A percentile compares a stretch with the other conserved stretches of the same genome.
These are phyloP conservation scores for Hyaloscypha finlandica DNA, from an alignment of 495 filamentous ascomycete genomes.

Conservation along the genomic window DNA sequence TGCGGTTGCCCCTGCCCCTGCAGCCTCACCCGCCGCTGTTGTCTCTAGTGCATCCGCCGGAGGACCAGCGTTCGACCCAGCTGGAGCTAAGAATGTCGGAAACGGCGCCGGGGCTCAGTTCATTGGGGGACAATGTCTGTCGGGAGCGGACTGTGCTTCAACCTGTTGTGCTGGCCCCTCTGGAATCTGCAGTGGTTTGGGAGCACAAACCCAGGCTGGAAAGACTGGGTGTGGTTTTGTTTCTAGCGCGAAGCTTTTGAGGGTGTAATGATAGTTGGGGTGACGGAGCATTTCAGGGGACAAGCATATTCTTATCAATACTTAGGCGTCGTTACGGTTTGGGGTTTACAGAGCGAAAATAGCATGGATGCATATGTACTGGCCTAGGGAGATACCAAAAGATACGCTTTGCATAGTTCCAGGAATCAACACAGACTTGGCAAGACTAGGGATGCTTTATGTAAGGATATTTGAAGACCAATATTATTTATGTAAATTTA, in stretches of 20 bases:
- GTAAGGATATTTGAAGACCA: too few species aligned
- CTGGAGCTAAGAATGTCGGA: conserved; percentile 40
- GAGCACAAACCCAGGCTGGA: conserved; percentile 43
- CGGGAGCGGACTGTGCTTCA: conserved; percentile 36
- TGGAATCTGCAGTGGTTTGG: conserved; percentile 38
- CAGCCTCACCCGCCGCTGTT: neutral
- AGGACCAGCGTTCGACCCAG: conserved; percentile 31
- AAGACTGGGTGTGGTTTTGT: conserved; percentile 43
- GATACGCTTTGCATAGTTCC: too few species aligned
- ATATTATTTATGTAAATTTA: too few species aligned
- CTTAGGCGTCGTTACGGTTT: neutral
- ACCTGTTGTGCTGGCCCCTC: conserved; percentile 37
- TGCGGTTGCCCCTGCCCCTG: neutral
- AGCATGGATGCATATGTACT: too few species aligned
- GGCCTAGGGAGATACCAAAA: too few species aligned
- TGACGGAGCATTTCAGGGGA: conserved; percentile 69
- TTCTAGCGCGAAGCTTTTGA: conserved; percentile 38
- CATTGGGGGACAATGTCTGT: conserved; percentile 42
- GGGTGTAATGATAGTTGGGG: conserved; percentile 76
- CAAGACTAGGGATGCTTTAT: too few species aligned
- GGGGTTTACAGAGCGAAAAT: too few species aligned
- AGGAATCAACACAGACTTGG: too few species aligned
- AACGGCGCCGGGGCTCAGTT: conserved; percentile 39
- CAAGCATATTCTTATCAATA: conserved; percentile 1
- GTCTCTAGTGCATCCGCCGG: neutral